Percentiles rank a stretch among this genome's conserved stretches.
Conservation (phyloP, 148 eudicot species). For the Heliosperma pusillum region DNA sequence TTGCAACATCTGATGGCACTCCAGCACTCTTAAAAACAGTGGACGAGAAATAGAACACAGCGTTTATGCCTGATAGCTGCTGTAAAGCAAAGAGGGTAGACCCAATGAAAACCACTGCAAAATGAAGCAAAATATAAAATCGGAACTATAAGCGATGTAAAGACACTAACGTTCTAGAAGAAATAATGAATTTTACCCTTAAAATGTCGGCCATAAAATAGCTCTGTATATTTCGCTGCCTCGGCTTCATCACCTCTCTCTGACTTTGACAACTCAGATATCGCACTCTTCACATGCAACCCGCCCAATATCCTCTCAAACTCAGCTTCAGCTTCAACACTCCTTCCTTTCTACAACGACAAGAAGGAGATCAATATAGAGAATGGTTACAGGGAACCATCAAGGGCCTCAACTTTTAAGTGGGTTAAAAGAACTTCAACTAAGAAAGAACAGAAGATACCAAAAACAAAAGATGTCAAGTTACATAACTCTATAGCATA, state of each 20-base stretch:
- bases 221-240: constrained; percentile 48
- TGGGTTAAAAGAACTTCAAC: not conserved
- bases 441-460: not conserved
- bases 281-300: constrained; percentile 60
- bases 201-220: constrained; percentile 58
- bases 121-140: constrained; percentile 28
- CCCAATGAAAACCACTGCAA: constrained; percentile 85
- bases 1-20: constrained; percentile 67
- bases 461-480: not conserved
- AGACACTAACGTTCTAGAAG: not conserved
- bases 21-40: constrained; percentile 75
- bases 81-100: constrained; percentile 75
- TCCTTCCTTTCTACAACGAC: constrained; percentile 65
- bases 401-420: constrained; percentile 29
- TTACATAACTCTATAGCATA: not conserved
- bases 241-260: constrained; percentile 69
- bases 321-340: constrained; percentile 62
- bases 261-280: constrained; percentile 64
- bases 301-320: constrained; percentile 69
- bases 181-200: constrained; percentile 41
- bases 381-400: not conserved
- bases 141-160: constrained; percentile 17
- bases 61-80: constrained; percentile 90
- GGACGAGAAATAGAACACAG: constrained; percentile 92
- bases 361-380: constrained; percentile 9